phyloP scores from a whole-genome alignment of 306 rosid species.

The Urtica urens region DNA sequence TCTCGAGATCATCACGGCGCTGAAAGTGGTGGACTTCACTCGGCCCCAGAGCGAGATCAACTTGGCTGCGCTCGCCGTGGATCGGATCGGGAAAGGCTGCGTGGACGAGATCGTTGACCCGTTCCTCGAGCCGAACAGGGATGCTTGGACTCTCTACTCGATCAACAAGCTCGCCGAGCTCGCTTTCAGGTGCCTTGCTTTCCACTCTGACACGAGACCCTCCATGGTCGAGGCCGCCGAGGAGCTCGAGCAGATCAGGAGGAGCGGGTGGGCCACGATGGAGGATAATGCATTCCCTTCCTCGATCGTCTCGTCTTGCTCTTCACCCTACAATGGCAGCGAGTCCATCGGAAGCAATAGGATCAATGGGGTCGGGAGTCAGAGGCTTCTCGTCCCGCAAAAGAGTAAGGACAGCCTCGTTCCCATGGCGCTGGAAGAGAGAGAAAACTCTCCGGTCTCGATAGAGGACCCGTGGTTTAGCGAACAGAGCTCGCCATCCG shows the following conservation, averaged over 20 bases:
- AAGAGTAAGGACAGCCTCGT: constrained; percentile 24
- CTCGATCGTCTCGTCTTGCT: constrained; percentile 48
- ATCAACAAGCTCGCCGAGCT: constrained; percentile 84
- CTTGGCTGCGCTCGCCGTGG: constrained; percentile 93
- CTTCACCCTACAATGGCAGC: constrained; percentile 44
- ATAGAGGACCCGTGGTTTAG: constrained; percentile 91
- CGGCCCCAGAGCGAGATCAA: constrained; percentile 73
- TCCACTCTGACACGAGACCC: constrained; percentile 88
- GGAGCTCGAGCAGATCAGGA: constrained; percentile 63
- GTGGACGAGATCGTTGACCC: constrained; percentile 83
- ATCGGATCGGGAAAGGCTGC: constrained; percentile 70
- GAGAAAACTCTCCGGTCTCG: constrained; percentile 77
- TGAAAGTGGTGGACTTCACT: constrained; percentile 84
- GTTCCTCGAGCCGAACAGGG: constrained; percentile 76
- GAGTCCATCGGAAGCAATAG: constrained; percentile 35
- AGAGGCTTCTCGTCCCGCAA: constrained; percentile 38
- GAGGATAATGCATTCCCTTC: constrained; percentile 56
- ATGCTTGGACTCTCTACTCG: constrained; percentile 95
- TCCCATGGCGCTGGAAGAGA: constrained; percentile 37
- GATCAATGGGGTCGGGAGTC: constrained; percentile 35
- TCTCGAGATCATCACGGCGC: constrained; percentile 81
- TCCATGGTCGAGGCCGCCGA: constrained; percentile 91
- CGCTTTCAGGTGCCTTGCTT: constrained; percentile 95
- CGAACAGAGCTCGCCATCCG: constrained; percentile 84
- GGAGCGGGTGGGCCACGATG: constrained; percentile 70